Evolutionary conservation across 495 filamentous ascomycete species (phyloP).

Genomic region (Jackrogersella minutella): DNA sequence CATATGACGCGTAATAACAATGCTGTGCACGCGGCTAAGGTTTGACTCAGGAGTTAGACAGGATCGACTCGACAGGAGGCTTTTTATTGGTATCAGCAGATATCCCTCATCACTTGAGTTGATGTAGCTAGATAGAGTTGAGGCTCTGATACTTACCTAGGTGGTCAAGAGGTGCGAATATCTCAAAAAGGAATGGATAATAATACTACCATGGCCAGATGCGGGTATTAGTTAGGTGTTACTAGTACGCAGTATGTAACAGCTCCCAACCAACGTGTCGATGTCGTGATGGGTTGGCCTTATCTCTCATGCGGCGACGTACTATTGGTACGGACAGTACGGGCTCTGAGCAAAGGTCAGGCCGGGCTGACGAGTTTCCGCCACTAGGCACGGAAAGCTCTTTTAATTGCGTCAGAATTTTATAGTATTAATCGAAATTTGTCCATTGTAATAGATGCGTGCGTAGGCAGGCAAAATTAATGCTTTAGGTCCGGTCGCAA

Average conservation of each 20-base stretch:
- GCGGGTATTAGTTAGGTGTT: neutral
- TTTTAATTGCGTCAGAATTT: neutral
- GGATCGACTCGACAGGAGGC: neutral
- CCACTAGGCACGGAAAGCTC: conserved; percentile 5
- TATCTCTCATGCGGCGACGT: conserved; percentile 13
- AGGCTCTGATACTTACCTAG: conserved; percentile 13
- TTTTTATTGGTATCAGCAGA: conserved; percentile 9
- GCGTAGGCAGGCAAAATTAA: neutral
- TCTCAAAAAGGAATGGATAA: neutral
- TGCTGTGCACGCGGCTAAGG: neutral
- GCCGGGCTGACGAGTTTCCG: conserved; percentile 3
- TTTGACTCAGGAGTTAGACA: neutral
- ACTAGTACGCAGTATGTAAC: too few species aligned
- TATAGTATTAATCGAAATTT: conserved; percentile 5
- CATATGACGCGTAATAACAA: conserved; percentile 3
- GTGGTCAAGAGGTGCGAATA: neutral
- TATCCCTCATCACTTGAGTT: conserved; percentile 14
- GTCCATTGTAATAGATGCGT: neutral
- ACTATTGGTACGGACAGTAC: neutral
- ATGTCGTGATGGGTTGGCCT: conserved; percentile 10
- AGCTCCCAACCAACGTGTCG: neutral
- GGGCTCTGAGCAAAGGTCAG: neutral
- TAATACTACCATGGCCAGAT: neutral
- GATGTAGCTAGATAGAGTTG: conserved; percentile 1
- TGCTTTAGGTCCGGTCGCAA: neutral